Percentiles rank a stretch among this genome's conserved stretches.
These are phyloP conservation scores for Tylopilus sp. DNA, from an alignment of 768 basidiomycete species.

Conservation along the genomic window DNA sequence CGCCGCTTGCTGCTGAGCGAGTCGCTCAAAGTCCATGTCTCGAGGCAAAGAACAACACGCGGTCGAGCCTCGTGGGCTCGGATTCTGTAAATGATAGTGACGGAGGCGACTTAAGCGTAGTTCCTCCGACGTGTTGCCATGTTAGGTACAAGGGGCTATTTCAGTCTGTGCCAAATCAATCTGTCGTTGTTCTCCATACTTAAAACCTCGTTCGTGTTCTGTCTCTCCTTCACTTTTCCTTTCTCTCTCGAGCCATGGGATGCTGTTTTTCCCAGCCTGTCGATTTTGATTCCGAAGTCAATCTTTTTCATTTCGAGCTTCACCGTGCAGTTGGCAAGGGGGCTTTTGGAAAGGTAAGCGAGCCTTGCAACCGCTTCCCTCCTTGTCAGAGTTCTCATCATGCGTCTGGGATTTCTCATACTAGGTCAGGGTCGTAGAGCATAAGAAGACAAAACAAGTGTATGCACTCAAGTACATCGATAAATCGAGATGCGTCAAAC, in stretches of 20 bases:
- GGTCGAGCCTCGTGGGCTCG: slow-evolving; percentile 1
- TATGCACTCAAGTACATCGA: slow-evolving; percentile 99
- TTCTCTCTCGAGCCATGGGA: slow-evolving; percentile 52
- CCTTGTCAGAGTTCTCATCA: no score
- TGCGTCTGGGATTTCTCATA: background rate
- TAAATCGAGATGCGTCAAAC: slow-evolving; percentile 86
- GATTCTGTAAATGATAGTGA: no score
- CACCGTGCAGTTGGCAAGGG: slow-evolving; percentile 95
- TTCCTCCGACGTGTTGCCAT: slow-evolving; percentile 18
- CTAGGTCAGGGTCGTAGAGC: slow-evolving; percentile 95
- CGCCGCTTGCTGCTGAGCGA: slow-evolving; percentile 37
- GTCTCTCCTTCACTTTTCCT: slow-evolving; percentile 29
- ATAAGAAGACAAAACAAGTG: slow-evolving; percentile 87
- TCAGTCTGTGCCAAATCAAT: slow-evolving; percentile 24
- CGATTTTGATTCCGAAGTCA: slow-evolving; percentile 81
- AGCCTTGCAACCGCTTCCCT: background rate
- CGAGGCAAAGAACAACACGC: slow-evolving; percentile 1
- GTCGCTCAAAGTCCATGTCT: slow-evolving; percentile 36
- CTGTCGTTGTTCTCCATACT: slow-evolving; percentile 36
- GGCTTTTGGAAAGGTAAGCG: slow-evolving; percentile 90
- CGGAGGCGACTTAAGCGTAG: no score
- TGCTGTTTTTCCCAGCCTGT: slow-evolving; percentile 67
- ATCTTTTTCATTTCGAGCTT: slow-evolving; percentile 95
- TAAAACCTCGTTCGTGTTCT: slow-evolving; percentile 17
- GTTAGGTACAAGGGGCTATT: slow-evolving; percentile 23